Conservation (phyloP, 495 filamentous ascomycete species). For the Penicillium bialowiezense region DNA sequence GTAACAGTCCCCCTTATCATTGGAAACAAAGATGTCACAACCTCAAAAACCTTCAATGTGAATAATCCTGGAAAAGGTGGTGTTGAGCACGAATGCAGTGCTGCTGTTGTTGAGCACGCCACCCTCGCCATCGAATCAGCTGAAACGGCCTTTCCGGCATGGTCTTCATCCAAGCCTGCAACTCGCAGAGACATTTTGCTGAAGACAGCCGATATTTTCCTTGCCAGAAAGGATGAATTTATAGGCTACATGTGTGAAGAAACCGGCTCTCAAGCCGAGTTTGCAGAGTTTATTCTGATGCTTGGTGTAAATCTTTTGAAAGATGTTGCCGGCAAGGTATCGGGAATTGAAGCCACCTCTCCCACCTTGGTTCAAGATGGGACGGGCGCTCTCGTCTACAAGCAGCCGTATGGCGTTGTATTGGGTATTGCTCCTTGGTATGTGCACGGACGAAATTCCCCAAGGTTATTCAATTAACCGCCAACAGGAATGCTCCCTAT, state of each 20-base stretch:
- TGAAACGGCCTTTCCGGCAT: constrained; percentile 64
- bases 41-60: neutral
- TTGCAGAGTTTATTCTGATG: constrained; percentile 62
- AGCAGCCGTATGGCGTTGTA: constrained; percentile 79
- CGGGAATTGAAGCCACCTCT: constrained; percentile 57
- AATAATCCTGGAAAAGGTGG: neutral
- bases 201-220: constrained; percentile 67
- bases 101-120: constrained; percentile 59
- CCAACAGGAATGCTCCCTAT: constrained; percentile 1
- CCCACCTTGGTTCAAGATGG: constrained; percentile 54
- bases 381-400: constrained; percentile 65
- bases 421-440: constrained; percentile 81
- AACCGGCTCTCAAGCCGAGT: constrained; percentile 56
- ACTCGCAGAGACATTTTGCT: constrained; percentile 68
- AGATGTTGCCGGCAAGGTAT: constrained; percentile 69
- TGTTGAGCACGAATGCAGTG: neutral
- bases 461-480: neutral
- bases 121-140: constrained; percentile 57
- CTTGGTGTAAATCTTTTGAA: constrained; percentile 56
- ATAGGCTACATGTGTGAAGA: constrained; percentile 62
- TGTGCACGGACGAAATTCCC: constrained; percentile 2
- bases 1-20: neutral
- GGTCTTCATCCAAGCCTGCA: constrained; percentile 61
- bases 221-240: constrained; percentile 60
- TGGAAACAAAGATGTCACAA: neutral